Evolutionary conservation across 78 protist genomes (phyloP).

Genomic region (Pelomyxa schiedti): DNA sequence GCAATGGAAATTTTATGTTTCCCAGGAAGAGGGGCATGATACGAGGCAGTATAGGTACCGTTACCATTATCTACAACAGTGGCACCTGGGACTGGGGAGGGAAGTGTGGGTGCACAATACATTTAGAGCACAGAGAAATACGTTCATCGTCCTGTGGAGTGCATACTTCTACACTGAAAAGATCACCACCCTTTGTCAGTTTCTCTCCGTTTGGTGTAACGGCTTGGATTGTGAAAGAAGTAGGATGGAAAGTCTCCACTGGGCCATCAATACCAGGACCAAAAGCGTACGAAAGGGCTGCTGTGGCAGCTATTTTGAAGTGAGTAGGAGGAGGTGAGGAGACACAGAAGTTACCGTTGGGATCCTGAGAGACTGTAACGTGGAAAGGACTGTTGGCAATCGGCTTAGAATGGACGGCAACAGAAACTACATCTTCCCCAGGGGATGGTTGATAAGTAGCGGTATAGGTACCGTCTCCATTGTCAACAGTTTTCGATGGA

Average conservation of each 20-base stretch:
- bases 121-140: neutral
- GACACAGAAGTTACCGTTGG: neutral
- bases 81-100: neutral
- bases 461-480: neutral
- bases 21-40: constrained; percentile 1
- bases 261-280: constrained; percentile 50
- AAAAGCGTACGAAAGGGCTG: constrained; percentile 13
- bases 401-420: neutral
- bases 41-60: constrained; percentile 52
- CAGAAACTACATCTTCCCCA: neutral
- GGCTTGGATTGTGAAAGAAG: constrained; percentile 50
- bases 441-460: neutral
- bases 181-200: constrained; percentile 41
- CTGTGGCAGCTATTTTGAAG: too few species aligned
- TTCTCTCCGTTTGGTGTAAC: constrained; percentile 16
- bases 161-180: constrained; percentile 8
- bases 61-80: constrained; percentile 47
- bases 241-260: constrained; percentile 28
- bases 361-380: neutral
- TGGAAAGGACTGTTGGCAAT: neutral
- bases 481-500: neutral
- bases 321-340: too few species aligned
- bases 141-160: neutral
- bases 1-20: neutral
- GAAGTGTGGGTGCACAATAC: constrained; percentile 25